Evolutionary conservation across 805 yeast genomes (phyloP).

Genomic region (Wickerhamiella spandovensis): DNA sequence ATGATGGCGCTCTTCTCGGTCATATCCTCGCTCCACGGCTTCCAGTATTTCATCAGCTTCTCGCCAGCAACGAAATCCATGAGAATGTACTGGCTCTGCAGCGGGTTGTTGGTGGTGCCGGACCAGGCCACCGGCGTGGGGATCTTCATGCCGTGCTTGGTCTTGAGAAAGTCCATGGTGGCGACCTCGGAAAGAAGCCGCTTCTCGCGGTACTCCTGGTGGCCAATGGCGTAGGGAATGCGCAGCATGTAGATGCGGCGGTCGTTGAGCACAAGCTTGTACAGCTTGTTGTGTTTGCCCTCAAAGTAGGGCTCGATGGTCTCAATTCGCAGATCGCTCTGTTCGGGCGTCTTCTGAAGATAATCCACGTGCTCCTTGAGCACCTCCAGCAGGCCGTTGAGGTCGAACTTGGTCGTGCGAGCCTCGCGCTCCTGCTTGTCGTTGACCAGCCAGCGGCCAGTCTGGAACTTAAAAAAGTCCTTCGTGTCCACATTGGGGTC

Average conservation of each 20-base stretch:
- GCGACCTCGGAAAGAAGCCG: slow-evolving; percentile 85
- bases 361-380: slow-evolving; percentile 19
- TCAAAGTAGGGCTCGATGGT: slow-evolving; percentile 79
- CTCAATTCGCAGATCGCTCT: slow-evolving; percentile 40
- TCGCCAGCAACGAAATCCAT: slow-evolving; percentile 73
- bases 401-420: slow-evolving; percentile 68
- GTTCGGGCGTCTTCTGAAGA: slow-evolving; percentile 26
- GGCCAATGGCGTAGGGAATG: slow-evolving; percentile 73
- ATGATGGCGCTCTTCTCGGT: slow-evolving; percentile 39
- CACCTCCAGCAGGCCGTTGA: slow-evolving; percentile 51
- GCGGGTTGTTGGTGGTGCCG: slow-evolving; percentile 49
- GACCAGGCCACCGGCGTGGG: slow-evolving; percentile 62
- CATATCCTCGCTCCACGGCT: slow-evolving; percentile 57
- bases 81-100: slow-evolving; percentile 64
- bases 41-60: slow-evolving; percentile 79
- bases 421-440: slow-evolving; percentile 61
- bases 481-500: slow-evolving; percentile 13
- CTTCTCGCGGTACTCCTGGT: slow-evolving; percentile 37
- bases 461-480: slow-evolving; percentile 68
- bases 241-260: slow-evolving; percentile 58
- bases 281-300: slow-evolving; percentile 86
- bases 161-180: slow-evolving; percentile 66
- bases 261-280: slow-evolving; percentile 52
- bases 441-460: slow-evolving; percentile 91
- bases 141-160: slow-evolving; percentile 47